A percentile compares a stretch with the other conserved stretches of the same genome.
These are phyloP conservation scores for Jaenimonas drosophilae DNA, from an alignment of 208 protist genomes.

Conservation along the genomic window DNA sequence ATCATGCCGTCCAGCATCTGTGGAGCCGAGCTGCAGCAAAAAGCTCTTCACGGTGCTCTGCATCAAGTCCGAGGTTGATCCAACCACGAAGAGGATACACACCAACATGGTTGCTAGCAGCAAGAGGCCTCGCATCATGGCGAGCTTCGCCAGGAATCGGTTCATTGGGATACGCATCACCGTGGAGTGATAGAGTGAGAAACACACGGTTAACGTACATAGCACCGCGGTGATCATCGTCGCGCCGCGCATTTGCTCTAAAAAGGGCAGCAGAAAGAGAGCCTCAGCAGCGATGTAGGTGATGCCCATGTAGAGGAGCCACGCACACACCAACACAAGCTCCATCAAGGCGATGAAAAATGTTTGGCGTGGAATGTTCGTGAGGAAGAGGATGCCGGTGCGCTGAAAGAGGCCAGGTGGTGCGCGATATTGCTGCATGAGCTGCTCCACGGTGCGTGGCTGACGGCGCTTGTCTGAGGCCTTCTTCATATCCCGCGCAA, in stretches of 20 bases:
- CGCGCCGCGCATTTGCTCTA: neutral
- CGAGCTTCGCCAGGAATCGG: neutral
- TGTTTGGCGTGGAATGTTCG: constrained; percentile 50
- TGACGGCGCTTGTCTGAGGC: constrained; percentile 14
- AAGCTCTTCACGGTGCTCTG: neutral
- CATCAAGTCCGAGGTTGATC: neutral
- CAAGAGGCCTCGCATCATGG: neutral
- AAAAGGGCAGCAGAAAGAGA: neutral
- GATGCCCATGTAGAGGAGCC: constrained; percentile 22
- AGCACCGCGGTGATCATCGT: neutral
- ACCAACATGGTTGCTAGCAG: neutral
- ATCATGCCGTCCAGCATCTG: neutral
- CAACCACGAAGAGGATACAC: neutral
- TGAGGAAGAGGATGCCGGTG: constrained; percentile 60
- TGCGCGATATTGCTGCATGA: constrained; percentile 19
- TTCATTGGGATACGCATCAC: neutral
- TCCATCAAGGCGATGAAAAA: constrained; percentile 44
- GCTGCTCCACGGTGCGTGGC: constrained; percentile 10
- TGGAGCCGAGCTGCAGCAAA: neutral
- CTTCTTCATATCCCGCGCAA: constrained; percentile 44
- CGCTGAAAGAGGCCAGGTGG: constrained; percentile 29
- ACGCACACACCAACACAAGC: constrained; percentile 18
- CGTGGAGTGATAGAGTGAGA: neutral
- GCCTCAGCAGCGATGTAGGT: constrained; percentile 6
- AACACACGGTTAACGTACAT: neutral